Base-by-base conservation (phyloP, 768 basidiomycete species). In the Hypholoma fasciculare region DNA sequence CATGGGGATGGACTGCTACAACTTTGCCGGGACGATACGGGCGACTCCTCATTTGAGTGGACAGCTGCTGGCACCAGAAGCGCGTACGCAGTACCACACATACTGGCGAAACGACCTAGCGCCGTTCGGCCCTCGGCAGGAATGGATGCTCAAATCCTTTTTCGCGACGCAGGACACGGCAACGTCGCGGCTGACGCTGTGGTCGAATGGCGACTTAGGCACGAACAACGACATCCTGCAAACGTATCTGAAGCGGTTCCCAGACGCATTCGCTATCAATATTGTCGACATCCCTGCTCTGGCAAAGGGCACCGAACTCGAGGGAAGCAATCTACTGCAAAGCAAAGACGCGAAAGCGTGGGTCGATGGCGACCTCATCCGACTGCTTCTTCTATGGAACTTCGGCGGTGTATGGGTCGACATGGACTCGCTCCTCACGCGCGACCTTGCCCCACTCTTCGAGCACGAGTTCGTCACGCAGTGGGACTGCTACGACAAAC, bases 401-500 rank as follows among this genome's bases (percentile, higher is more conserved):
- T 86, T 83, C 66, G 96, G 96, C 1, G 96, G 96, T 0, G 85
- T 97, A 20, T 98, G 96, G 96, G 80, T 98, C 48, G 96, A 99
- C 70, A 97, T 98, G 94, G 96, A 99, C 72, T 91, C 91, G 51
- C 80, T 98, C 54, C 76, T 98, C 61, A 96, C 94, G 46, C 78
- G 96, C 54, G 92, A 95, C 73, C 75, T 98, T 36, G 78, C 87
- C 2, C 94, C 96, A 8, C 77, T 98, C 55, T 80, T 91, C 6
- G 96, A 97, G 70, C 90, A 93, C 66, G 96, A 99, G 72, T 99
- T 96, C 69, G 93, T 98, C 9, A 96, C 94, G 1, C 95, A 99
- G 67, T 99, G 96, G 96, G 96, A 99, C 69, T 98, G 96, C 71
- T 98, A 98, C 66, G 77, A 79, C 58, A 79, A 79, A 65, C 67